Conservation (phyloP, 176 grass and related monocot genomes). For the Guadua angustifolia region DNA sequence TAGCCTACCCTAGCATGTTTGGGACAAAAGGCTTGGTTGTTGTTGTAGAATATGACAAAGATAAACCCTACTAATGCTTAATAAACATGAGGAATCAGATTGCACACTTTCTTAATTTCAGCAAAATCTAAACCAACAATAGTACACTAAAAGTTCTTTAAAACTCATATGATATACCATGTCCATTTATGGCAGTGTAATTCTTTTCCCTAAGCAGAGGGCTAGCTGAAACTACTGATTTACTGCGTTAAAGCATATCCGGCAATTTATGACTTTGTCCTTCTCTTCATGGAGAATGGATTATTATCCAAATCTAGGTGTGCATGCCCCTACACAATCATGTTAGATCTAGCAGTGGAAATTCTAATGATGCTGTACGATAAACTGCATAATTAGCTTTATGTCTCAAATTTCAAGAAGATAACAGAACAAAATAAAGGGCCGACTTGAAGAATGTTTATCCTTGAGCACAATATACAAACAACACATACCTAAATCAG, state of each 20-base stretch:
- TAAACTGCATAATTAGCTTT: neutral
- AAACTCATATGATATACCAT: neutral
- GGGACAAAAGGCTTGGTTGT: too few relatives aligned
- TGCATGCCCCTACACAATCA: slow-evolving; percentile 5
- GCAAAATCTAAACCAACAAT: neutral
- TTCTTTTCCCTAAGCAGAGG: neutral
- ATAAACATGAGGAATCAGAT: neutral
- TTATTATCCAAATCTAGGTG: neutral
- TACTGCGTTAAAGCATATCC: neutral
- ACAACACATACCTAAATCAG: neutral
- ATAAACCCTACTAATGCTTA: neutral
- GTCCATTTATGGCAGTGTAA: neutral
- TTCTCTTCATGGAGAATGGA: neutral
- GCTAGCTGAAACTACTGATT: neutral
- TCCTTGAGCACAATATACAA: neutral
- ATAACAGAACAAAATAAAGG: neutral
- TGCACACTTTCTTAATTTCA: neutral
- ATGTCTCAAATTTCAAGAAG: neutral
- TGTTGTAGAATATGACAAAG: neutral
- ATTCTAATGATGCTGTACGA: neutral
- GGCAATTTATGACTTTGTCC: neutral
- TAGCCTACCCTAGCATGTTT: too few relatives aligned
- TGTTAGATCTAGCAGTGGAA: neutral
- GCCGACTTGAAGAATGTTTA: neutral
- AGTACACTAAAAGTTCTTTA: neutral